Evolutionary conservation across 2,329 filamentous ascomycete species (phyloP).

Genomic region (Truncatella angustata): DNA sequence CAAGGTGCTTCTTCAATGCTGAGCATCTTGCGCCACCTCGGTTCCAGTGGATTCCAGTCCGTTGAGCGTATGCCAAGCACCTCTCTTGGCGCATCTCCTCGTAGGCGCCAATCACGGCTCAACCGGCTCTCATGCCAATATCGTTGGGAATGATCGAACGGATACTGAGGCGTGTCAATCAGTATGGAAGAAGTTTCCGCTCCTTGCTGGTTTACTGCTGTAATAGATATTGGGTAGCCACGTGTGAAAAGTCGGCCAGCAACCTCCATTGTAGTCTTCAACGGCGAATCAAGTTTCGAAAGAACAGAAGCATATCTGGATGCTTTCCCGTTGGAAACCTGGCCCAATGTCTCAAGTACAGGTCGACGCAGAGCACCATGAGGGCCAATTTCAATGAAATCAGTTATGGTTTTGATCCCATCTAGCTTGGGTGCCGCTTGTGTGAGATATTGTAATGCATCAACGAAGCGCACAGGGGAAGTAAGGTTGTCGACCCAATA

Average conservation of each 20-base stretch:
- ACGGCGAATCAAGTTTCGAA: too few species aligned
- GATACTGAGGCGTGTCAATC: slow-evolving; percentile 33
- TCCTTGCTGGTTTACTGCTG: not conserved
- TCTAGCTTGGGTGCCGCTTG: not conserved
- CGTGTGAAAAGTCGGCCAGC: not conserved
- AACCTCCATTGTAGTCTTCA: not conserved
- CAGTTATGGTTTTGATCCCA: not conserved
- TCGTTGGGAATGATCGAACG: slow-evolving; percentile 32
- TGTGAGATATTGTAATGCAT: slow-evolving; percentile 14
- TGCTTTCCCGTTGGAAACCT: not conserved
- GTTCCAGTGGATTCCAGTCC: slow-evolving; percentile 27
- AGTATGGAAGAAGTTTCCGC: slow-evolving; percentile 6
- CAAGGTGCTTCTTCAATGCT: slow-evolving; percentile 39
- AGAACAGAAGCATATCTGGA: not conserved
- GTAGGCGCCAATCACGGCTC: slow-evolving; percentile 26
- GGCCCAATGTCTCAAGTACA: not conserved
- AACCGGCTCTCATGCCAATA: slow-evolving; percentile 34
- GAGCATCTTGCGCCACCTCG: slow-evolving; percentile 44
- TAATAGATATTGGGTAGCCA: not conserved
- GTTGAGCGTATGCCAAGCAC: slow-evolving; percentile 24
- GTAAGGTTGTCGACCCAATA: slow-evolving; percentile 26
- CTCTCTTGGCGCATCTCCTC: slow-evolving; percentile 23
- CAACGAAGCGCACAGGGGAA: slow-evolving; percentile 20
- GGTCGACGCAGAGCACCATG: not conserved
- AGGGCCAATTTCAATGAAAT: not conserved